phyloP scores from a whole-genome alignment of 2,329 filamentous ascomycete species.

The Xylaria sp. region DNA sequence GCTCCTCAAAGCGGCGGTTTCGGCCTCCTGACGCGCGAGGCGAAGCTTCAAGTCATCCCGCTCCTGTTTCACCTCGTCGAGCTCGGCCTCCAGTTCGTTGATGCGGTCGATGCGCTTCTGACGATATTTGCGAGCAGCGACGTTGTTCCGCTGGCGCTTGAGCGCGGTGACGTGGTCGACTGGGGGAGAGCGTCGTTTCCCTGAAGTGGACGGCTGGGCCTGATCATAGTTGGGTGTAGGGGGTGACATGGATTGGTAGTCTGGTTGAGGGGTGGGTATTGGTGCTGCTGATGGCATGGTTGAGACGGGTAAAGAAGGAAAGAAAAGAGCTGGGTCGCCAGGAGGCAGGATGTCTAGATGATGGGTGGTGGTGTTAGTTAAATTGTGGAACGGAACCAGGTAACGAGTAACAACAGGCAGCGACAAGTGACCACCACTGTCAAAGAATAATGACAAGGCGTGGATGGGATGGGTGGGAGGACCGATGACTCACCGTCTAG shows the following conservation, averaged over 20 bases:
- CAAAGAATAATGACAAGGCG: neutral
- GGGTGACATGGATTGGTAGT: conserved; percentile 37
- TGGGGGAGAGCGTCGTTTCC: conserved; percentile 44
- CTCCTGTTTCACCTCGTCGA: conserved; percentile 69
- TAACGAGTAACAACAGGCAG: conserved; percentile 14
- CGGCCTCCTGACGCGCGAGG: conserved; percentile 72
- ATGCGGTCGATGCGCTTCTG: conserved; percentile 77
- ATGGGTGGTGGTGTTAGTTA: conserved; percentile 25
- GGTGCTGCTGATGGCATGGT: conserved; percentile 36
- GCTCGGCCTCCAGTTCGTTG: conserved; percentile 67
- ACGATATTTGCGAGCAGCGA: conserved; percentile 77
- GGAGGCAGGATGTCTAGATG: conserved; percentile 42
- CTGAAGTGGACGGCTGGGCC: conserved; percentile 44
- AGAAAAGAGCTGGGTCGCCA: conserved; percentile 42
- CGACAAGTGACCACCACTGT: neutral
- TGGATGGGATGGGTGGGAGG: conserved; percentile 10
- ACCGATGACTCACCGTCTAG: conserved; percentile 43
- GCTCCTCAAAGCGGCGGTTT: conserved; percentile 69
- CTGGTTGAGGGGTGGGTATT: conserved; percentile 28
- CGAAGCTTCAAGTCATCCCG: conserved; percentile 71
- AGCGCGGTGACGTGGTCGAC: conserved; percentile 51
- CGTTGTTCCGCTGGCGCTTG: conserved; percentile 75
- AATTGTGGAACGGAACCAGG: conserved; percentile 8
- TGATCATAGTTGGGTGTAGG: conserved; percentile 37
- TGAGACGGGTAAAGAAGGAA: conserved; percentile 38